A percentile compares a stretch with the other conserved stretches of the same genome.
These are phyloP conservation scores for Aspergillus texensis DNA, from an alignment of 2,329 filamentous ascomycete species.

Conservation along the genomic window DNA sequence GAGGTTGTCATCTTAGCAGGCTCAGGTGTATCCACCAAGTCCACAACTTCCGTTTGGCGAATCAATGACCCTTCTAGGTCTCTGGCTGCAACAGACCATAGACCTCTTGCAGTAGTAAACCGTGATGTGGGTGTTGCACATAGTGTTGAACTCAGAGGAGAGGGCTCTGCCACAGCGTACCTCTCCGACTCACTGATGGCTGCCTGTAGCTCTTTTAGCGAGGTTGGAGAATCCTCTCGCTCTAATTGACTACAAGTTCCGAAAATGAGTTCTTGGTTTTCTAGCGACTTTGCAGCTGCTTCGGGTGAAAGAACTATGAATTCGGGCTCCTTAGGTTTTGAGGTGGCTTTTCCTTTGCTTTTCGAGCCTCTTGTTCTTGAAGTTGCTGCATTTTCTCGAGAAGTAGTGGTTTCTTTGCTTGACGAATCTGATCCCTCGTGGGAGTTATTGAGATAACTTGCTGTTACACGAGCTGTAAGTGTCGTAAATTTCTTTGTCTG, in stretches of 20 bases:
- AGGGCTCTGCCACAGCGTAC: constrained; percentile 13
- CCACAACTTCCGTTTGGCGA: constrained; percentile 60
- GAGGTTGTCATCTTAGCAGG: constrained; percentile 11
- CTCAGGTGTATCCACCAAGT: constrained; percentile 54
- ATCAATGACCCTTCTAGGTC: constrained; percentile 67
- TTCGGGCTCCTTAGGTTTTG: constrained; percentile 39
- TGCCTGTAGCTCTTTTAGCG: constrained; percentile 40
- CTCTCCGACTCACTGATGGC: constrained; percentile 36
- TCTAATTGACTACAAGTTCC: constrained; percentile 84
- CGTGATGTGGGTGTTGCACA: constrained; percentile 24
- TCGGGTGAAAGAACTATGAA: constrained; percentile 69
- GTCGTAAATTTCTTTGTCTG: constrained; percentile 73
- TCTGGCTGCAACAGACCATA: constrained; percentile 74
- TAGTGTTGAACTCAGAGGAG: neutral
- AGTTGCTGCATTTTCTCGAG: neutral
- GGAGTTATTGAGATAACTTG: constrained; percentile 60
- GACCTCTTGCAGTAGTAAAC: constrained; percentile 41
- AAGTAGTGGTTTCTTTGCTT: constrained; percentile 9
- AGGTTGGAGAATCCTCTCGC: constrained; percentile 69
- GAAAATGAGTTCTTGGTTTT: constrained; percentile 76
- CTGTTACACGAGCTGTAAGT: constrained; percentile 76
- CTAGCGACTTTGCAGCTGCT: constrained; percentile 67
- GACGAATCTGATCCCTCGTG: constrained; percentile 18
- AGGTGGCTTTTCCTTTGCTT: constrained; percentile 20
- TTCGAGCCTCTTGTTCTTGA: constrained; percentile 8